Evolutionary conservation across 73 alveolate genomes (phyloP).

Genomic region (Paramecium pentaurelia): DNA sequence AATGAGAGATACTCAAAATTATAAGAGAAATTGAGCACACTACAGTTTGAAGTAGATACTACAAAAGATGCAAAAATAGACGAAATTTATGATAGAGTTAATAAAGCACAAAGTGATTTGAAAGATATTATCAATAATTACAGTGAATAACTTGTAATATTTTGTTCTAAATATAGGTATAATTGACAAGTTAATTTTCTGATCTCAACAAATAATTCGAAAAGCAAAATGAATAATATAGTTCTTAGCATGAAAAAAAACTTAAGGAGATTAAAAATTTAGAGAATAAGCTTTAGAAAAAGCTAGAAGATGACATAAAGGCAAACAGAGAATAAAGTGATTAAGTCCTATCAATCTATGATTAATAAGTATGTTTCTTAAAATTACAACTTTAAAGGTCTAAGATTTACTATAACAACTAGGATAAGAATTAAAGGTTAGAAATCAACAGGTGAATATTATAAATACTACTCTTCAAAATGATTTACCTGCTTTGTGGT

Average conservation of each 20-base stretch:
- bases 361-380: neutral
- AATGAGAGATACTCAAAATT: neutral
- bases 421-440: neutral
- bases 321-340: neutral
- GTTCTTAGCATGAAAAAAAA: neutral
- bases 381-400: neutral
- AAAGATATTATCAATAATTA: neutral
- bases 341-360: neutral
- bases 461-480: neutral
- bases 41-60: neutral
- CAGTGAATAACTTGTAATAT: neutral
- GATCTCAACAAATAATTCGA: neutral
- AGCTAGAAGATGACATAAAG: neutral
- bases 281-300: neutral
- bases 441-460: neutral
- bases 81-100: neutral
- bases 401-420: neutral
- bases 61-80: slow-evolving; percentile 27
- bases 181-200: neutral
- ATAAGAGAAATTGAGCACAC: neutral
- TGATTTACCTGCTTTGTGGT: slow-evolving; percentile 5
- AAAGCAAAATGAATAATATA: neutral
- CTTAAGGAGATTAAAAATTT: neutral
- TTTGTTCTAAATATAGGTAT: neutral
- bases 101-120: neutral